Conservation (phyloP, 192 early-diverging fungal genomes). For the Spinellus fusiger region DNA sequence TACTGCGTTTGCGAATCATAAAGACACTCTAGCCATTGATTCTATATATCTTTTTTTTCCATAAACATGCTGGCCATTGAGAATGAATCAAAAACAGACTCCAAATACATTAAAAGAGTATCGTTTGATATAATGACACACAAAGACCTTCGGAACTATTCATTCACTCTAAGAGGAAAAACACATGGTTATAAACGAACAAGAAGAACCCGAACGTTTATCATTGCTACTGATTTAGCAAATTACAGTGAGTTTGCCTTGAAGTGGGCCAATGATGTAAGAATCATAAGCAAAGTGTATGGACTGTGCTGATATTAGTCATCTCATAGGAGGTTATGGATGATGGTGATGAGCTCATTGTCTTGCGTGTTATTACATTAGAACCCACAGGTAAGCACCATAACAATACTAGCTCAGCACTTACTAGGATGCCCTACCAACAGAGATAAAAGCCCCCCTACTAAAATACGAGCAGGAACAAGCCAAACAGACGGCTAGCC, state of each 20-base stretch:
- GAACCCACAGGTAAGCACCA: conserved; percentile 18
- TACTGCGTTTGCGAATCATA: too few species aligned
- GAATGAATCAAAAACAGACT: neutral
- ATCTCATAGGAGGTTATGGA: conserved; percentile 35
- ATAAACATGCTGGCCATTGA: neutral
- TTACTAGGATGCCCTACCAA: neutral
- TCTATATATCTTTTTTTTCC: neutral
- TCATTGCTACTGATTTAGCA: conserved; percentile 47
- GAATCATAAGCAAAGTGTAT: neutral
- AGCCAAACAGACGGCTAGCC: conserved; percentile 30
- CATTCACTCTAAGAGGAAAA: conserved; percentile 43
- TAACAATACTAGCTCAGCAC: neutral
- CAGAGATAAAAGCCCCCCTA: neutral
- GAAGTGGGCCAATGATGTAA: conserved; percentile 40
- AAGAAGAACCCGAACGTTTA: conserved; percentile 35
- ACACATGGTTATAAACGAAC: conserved; percentile 36
- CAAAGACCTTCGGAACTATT: conserved; percentile 32
- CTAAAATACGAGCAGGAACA: conserved; percentile 19
- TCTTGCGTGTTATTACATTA: conserved; percentile 23
- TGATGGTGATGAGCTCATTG: conserved; percentile 44
- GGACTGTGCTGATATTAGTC: neutral
- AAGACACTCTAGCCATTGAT: too few species aligned
- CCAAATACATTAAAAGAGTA: conserved; percentile 30
- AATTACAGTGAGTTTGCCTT: conserved; percentile 46
- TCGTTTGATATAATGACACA: conserved; percentile 35